Conservation (phyloP, 2,329 filamentous ascomycete genomes). For the Clarireedia hainanense region DNA sequence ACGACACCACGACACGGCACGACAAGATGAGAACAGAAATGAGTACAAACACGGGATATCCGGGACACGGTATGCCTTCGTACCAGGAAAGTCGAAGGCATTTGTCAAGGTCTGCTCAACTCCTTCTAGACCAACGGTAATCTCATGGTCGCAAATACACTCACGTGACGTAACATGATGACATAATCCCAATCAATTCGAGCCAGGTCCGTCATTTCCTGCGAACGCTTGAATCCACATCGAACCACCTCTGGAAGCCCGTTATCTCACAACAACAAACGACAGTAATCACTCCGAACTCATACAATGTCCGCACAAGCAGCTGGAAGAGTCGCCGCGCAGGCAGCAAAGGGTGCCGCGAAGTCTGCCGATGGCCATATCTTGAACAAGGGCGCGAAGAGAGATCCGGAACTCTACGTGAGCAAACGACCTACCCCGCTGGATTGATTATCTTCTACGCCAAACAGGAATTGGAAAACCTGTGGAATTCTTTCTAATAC, state of each 20-base stretch:
- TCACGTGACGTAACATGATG: not conserved
- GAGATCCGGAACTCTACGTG: constrained; percentile 71
- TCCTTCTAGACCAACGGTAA: too few relatives aligned
- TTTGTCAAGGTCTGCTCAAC: too few relatives aligned
- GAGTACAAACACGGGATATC: too few relatives aligned
- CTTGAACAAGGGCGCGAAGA: constrained; percentile 56
- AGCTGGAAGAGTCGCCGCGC: constrained; percentile 28
- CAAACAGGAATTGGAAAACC: not conserved
- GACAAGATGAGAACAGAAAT: too few relatives aligned
- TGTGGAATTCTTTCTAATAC: not conserved
- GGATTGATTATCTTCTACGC: not conserved
- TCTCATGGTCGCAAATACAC: too few relatives aligned
- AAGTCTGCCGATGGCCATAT: constrained; percentile 37
- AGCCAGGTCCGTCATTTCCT: not conserved
- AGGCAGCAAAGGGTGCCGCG: constrained; percentile 30
- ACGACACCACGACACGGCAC: too few relatives aligned
- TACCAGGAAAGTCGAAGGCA: too few relatives aligned
- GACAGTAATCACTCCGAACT: constrained; percentile 8
- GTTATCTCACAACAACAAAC: constrained; percentile 3
- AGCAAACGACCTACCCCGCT: constrained; percentile 28
- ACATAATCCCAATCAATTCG: not conserved
- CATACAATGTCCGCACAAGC: constrained; percentile 27
- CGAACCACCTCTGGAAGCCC: constrained; percentile 13
- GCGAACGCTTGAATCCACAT: not conserved
- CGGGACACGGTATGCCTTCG: too few relatives aligned